Evolutionary conservation across 2,329 filamentous ascomycete species (phyloP), one percentile per base, ranked within the genome.

Genomic region (Aspergillus fischeri): DNA sequence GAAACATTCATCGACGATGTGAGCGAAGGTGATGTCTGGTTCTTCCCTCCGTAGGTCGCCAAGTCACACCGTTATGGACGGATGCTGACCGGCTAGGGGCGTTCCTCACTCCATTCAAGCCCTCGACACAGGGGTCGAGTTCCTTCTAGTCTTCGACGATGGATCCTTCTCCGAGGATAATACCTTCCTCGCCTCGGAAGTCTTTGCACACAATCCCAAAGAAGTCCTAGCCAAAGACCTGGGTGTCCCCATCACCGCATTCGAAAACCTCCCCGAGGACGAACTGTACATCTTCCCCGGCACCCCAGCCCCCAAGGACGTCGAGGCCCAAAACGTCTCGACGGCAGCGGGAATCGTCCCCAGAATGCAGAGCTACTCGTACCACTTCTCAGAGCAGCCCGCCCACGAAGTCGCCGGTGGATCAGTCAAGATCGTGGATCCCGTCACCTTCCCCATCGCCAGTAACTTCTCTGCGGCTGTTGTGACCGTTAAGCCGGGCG

Each of bases 201-300:
- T 91, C 28, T 91, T 74, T 49, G 65, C 68, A 2, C 72, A 73
- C 24, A 69, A 69, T 2, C 72, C 71, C 0, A 75, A 72, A 71
- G 71, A 73, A 35, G 80, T 86, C 2, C 73, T 85, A 47, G 78
- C 82, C 28, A 85, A 85, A 69, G 77, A 85, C 62, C 74, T 86
- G 29, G 73, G 78, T 29, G 73, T 80, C 7, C 75, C 81, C 29
- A 66, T 80, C 35, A 71, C 75, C 2, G 77, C 77, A 7, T 81
- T 92, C 65, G 81, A 83, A 17, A 80, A 87, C 59, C 80, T 91
- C 10, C 88, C 88, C 3, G 73, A 83, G 51, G 76, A 79, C 7
- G 78, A 92, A 65, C 89, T 90, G 64, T 92, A 91, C 78, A 92
- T 92, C 70, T 92, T 92, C 78, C 82, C 88, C 65, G 89, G 88